Base-by-base conservation (phyloP, 2,329 filamentous ascomycete genomes). In the Colletotrichum cuscutae region DNA sequence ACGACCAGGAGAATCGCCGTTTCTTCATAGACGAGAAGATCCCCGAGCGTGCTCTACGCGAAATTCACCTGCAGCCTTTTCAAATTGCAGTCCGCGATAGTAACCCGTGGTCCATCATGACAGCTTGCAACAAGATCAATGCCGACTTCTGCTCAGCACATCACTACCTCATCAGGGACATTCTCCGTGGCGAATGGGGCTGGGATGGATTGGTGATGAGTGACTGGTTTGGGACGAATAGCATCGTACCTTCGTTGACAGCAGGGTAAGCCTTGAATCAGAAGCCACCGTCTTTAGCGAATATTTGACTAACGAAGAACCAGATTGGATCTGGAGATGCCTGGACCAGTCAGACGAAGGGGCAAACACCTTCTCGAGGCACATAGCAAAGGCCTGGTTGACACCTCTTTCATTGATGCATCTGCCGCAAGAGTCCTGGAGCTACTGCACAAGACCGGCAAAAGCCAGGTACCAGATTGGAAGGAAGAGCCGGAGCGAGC, bases 1-100 rank as follows among this genome's bases (percentile, higher is more conserved):
- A 95, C 79, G 92, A 94, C 79, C 91, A 94, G 79, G 91, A 93
- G 64, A 80, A 77, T 5, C 76, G 70, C 52, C 77, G 74, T 15
- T 81, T 78, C 72, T 77, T 75, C 35, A 68, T 67, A 75, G 77
- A 81, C 57, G 77, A 77, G 22, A 73, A 76, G 1, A 79, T 82
- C 1, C 69, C 69, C 19, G 77, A 81, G 54, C 76, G 81, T 0
- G 71, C 80, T 0, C 63, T 82, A 19, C 78, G 80, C 1, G 80
- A 82, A 74, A 83, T 86, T 22, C 86, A 87, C 74, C 76, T 86
- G 1, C 75, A 82, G 11, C 84, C 86, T 0, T 87, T 87, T 71
- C 82, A 87, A 75, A 82, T 87, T 64, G 84, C 84, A 0, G 76
- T 85, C 11, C 82, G 81, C 49, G 81, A 86, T 64, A 80, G 81